phyloP scores from a whole-genome alignment of 768 basidiomycete species.

The Roridomyces roridus region DNA sequence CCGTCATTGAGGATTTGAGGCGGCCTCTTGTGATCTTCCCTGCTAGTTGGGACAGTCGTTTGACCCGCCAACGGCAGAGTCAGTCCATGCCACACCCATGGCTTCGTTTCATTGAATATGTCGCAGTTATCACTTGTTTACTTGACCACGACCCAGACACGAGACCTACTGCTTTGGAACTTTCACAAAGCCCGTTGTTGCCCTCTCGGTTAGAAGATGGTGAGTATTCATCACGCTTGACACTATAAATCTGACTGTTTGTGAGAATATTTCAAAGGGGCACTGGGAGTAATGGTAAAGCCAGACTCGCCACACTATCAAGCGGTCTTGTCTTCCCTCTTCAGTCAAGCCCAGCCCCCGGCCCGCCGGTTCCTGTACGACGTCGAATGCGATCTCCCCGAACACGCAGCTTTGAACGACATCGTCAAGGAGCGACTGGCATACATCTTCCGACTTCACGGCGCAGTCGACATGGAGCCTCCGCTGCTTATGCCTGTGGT shows the following conservation, averaged over 20 bases:
- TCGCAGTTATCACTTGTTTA: constrained; percentile 78
- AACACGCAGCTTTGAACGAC: constrained; percentile 73
- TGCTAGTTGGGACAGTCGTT: constrained; percentile 67
- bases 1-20: constrained; percentile 80
- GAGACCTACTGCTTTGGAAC: constrained; percentile 82
- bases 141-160: constrained; percentile 81
- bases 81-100: constrained; percentile 29
- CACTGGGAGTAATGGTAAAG: constrained; percentile 80
- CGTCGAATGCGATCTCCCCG: constrained; percentile 66
- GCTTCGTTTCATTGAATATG: not conserved
- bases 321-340: constrained; percentile 77
- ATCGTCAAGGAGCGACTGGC: constrained; percentile 80
- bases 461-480: constrained; percentile 87
- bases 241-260: no score
- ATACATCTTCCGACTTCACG: constrained; percentile 85
- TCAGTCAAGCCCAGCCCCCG: constrained; percentile 71
- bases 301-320: constrained; percentile 83
- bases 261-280: constrained; percentile 88
- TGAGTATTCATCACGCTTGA: no score
- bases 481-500: constrained; percentile 81
- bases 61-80: constrained; percentile 74
- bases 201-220: constrained; percentile 81
- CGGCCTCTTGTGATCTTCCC: constrained; percentile 81
- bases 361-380: constrained; percentile 80
- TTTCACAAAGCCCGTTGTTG: constrained; percentile 79